Evolutionary conservation across 768 basidiomycete species (phyloP), one percentile per base, ranked within the genome.

Genomic region (Termitomyces titanicus): DNA sequence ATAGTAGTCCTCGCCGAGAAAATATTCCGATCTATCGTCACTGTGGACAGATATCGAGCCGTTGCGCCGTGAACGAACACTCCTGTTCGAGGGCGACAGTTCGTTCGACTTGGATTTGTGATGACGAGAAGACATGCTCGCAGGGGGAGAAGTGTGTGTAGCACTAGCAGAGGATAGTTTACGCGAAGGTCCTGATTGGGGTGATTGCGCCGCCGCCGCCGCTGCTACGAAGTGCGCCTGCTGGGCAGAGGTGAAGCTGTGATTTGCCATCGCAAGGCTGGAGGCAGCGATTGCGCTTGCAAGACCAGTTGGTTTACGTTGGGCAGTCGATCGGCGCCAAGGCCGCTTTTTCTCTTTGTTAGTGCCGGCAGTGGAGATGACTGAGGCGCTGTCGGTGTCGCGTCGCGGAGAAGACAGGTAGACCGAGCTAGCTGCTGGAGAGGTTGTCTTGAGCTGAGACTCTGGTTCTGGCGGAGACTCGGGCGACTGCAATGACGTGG

Each of bases 281-380:
- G 83, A 83, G 2, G 84, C 82, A 1, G 86, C 85, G 47, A 88
- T 76, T 1, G 86, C 87, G 49, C 79, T 77, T 4, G 88, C 86
- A n/a, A 88, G 76, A 22, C 83, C 81, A 0, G 80, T 77, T 2
- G 82, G 79, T 63, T 81, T 83, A 35, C 74, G 70, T 34, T 70
- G 68, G 45, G 67, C 71, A 2, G 75, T 68, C 4, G 69, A 58
- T 38, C 75, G 70, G 34, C 70, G 66, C 78, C 79, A 80, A 8
- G 76, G 71, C 2, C 74, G 68, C 49, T 76, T 78, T 56, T 75
- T 74, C 18, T 70, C 65, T 35, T 70, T 70, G 47, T 61, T 58
- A 5, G 53, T 58, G 12, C 55, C 63, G 47, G 45, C 61, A 39
- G 58, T 57, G 51, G 70, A 70, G 20, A 68, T 61, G 49, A 66